Evolutionary conservation across 805 yeast species (phyloP).

Genomic region (Saturnispora bothae): DNA sequence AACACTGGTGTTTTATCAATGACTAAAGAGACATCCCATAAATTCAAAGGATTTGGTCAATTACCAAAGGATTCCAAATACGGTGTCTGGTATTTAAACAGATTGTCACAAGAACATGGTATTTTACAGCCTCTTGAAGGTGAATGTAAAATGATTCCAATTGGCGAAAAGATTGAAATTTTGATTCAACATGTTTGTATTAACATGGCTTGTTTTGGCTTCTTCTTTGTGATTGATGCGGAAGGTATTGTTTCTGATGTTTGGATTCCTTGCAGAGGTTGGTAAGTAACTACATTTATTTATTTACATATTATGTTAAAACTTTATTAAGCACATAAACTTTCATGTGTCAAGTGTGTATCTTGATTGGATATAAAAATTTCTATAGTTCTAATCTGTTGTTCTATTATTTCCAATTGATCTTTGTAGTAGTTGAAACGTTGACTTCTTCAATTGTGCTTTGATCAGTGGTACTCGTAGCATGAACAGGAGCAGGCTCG

Average conservation of each 20-base stretch:
- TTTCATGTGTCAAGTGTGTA: background rate
- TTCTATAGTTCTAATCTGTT: no score
- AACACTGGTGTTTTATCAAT: slow-evolving; percentile 68
- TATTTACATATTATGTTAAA: background rate
- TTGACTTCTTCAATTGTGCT: no score
- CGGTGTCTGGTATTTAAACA: slow-evolving; percentile 48
- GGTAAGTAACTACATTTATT: slow-evolving; percentile 18
- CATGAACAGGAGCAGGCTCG: no score
- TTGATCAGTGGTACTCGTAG: no score
- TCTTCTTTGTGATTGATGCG: slow-evolving; percentile 43
- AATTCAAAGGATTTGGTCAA: slow-evolving; percentile 51
- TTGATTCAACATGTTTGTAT: slow-evolving; percentile 70
- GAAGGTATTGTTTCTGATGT: slow-evolving; percentile 27
- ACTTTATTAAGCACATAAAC: no score
- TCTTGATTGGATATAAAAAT: no score
- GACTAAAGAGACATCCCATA: slow-evolving; percentile 49
- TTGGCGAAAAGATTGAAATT: slow-evolving; percentile 45
- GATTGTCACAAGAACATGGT: slow-evolving; percentile 76
- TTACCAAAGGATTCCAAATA: slow-evolving; percentile 28
- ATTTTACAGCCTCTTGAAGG: slow-evolving; percentile 41
- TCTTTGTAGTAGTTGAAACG: no score
- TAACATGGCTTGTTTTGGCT: slow-evolving; percentile 50
- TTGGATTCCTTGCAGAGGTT: slow-evolving; percentile 19
- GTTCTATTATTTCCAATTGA: no score
- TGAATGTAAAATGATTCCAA: slow-evolving; percentile 32